Conservation (phyloP, 2,329 filamentous ascomycete species). For the Scopulariopsis brevicaulis region DNA sequence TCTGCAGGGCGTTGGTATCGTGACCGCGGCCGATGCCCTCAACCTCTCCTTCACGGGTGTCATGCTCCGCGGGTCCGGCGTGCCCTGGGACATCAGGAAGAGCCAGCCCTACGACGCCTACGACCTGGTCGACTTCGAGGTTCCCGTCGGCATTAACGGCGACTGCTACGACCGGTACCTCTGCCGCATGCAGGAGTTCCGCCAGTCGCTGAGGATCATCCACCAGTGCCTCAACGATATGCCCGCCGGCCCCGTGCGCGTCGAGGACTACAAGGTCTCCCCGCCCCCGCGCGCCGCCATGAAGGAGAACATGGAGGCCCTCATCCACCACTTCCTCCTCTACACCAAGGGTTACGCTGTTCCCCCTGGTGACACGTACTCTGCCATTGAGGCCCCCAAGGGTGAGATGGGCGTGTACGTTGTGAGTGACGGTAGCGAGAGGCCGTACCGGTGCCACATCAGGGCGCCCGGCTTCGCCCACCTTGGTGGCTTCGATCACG, state of each 20-base stretch:
- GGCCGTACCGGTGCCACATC: conserved; percentile 96
- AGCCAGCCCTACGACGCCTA: conserved; percentile 96
- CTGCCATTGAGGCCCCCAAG: conserved; percentile 97
- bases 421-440: conserved; percentile 90
- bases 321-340: conserved; percentile 97
- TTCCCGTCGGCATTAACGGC: conserved; percentile 90
- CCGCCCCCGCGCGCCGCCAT: conserved; percentile 93
- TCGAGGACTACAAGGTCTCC: conserved; percentile 97
- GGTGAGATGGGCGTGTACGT: conserved; percentile 98
- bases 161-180: conserved; percentile 99
- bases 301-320: conserved; percentile 99
- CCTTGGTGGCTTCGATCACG: conserved; percentile 85
- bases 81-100: conserved; percentile 95
- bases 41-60: conserved; percentile 96
- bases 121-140: conserved; percentile 94
- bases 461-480: conserved; percentile 95
- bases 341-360: conserved; percentile 98
- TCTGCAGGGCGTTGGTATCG: conserved; percentile 83
- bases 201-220: conserved; percentile 95
- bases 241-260: conserved; percentile 84
- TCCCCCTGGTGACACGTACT: conserved; percentile 95
- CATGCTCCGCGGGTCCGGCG: conserved; percentile 93
- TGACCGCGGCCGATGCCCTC: conserved; percentile 84
- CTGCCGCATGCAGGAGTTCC: conserved; percentile 99
- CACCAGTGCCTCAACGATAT: conserved; percentile 99